Conservation (phyloP, 208 protist species). For the Paratrypanosoma confusum region DNA sequence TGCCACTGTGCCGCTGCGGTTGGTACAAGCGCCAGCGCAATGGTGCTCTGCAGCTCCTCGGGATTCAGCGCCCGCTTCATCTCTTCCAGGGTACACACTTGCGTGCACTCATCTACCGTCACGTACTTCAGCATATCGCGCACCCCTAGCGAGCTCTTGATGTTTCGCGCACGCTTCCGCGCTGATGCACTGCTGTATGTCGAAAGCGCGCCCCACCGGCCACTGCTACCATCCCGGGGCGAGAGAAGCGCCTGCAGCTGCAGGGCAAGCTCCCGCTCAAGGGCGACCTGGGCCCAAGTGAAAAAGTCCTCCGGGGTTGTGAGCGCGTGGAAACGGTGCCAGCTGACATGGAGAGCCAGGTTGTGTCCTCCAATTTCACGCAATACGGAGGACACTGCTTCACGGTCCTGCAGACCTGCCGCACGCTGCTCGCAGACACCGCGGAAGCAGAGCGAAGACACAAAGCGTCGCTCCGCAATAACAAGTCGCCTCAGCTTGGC, state of each 20-base stretch:
- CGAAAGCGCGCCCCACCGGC: no score
- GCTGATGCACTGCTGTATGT: no score
- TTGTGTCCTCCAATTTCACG: conserved; percentile 31
- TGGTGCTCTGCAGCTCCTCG: conserved; percentile 15
- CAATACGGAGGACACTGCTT: conserved; percentile 18
- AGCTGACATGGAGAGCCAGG: conserved; percentile 36
- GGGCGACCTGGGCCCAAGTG: conserved; percentile 26
- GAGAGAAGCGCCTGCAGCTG: conserved; percentile 8
- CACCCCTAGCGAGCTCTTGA: conserved; percentile 48
- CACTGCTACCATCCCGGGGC: no score
- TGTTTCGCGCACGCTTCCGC: conserved; percentile 28
- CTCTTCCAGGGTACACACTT: conserved; percentile 42
- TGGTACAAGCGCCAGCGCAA: neutral
- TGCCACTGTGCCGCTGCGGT: no score
- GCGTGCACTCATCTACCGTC: conserved; percentile 26
- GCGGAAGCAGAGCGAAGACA: no score
- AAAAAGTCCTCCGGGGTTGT: conserved; percentile 51
- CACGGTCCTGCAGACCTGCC: conserved; percentile 7
- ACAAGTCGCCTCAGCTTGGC: no score
- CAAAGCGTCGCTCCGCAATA: no score
- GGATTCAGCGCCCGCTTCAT: conserved; percentile 20
- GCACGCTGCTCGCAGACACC: no score
- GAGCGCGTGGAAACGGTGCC: conserved; percentile 24
- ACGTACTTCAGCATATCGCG: conserved; percentile 38
- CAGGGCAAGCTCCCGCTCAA: conserved; percentile 24